phyloP scores from a whole-genome alignment of 2,329 filamentous ascomycete species.

The Berkeleyomyces basicola region DNA sequence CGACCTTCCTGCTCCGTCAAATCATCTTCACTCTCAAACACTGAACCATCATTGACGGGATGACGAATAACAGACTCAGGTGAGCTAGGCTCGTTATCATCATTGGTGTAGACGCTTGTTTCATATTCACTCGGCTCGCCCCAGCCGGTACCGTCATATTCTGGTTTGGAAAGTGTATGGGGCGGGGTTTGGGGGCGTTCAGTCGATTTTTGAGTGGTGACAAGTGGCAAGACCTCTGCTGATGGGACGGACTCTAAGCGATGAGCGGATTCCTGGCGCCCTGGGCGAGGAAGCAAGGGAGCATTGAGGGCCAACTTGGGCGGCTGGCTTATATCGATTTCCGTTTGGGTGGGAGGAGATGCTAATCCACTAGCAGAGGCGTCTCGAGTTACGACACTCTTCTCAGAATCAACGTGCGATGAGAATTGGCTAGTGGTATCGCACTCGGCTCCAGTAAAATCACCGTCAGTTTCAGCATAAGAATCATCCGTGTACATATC shows the following conservation, averaged over 20 bases:
- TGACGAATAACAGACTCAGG: constrained; percentile 85
- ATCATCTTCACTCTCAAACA: constrained; percentile 18
- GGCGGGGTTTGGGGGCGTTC: constrained; percentile 32
- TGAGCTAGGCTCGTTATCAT: constrained; percentile 49
- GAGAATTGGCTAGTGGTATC: constrained; percentile 21
- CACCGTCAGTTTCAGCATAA: constrained; percentile 29
- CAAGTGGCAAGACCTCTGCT: not conserved
- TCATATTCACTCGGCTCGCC: constrained; percentile 31
- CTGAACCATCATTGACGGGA: constrained; percentile 29
- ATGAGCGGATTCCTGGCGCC: constrained; percentile 1
- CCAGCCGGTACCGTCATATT: constrained; percentile 48
- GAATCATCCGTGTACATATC: constrained; percentile 25
- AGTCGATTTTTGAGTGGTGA: not conserved
- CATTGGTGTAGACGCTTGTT: constrained; percentile 16
- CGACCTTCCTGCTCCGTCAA: constrained; percentile 20
- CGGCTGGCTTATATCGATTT: constrained; percentile 10
- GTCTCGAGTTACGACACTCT: constrained; percentile 20
- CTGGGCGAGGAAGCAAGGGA: constrained; percentile 19
- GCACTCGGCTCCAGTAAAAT: constrained; percentile 15
- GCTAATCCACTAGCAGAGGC: constrained; percentile 8
- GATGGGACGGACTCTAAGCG: not conserved
- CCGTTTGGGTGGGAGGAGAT: constrained; percentile 9
- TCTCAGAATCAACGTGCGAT: constrained; percentile 16
- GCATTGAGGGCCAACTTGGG: constrained; percentile 16
- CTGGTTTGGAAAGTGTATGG: constrained; percentile 34